phyloP scores from a whole-genome alignment of 352 stramenopile species.

The Phytophthora tubulina region DNA sequence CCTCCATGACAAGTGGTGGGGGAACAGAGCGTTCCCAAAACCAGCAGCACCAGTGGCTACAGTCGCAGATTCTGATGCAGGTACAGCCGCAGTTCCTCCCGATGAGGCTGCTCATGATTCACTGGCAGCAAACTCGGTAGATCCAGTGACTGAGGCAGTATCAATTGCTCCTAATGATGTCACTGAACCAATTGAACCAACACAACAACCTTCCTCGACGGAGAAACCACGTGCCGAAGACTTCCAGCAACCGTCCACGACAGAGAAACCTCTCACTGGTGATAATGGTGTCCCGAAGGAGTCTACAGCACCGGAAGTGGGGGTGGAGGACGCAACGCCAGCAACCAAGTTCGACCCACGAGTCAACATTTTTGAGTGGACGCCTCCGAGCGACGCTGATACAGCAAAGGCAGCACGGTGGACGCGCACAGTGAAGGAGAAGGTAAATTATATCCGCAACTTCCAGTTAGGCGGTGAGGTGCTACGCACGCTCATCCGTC shows the following conservation, averaged over 20 bases:
- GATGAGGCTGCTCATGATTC: not conserved
- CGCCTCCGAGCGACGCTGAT: conserved; percentile 23
- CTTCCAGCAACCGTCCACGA: not conserved
- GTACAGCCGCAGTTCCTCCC: not conserved
- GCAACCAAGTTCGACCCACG: conserved; percentile 35
- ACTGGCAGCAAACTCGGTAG: not conserved
- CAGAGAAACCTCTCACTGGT: not conserved
- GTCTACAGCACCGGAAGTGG: not conserved
- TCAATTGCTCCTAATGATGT: not conserved
- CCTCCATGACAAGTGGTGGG: conserved; percentile 62
- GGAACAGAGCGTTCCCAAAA: conserved; percentile 34
- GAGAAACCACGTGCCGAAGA: conserved; percentile 1
- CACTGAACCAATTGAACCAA: not conserved
- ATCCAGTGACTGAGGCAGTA: not conserved
- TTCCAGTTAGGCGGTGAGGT: conserved; percentile 69
- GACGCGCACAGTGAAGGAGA: conserved; percentile 54
- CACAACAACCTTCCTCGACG: not conserved
- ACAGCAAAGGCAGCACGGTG: conserved; percentile 43
- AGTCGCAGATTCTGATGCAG: not conserved
- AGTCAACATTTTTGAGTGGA: conserved; percentile 80
- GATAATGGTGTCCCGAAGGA: not conserved
- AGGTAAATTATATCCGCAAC: conserved; percentile 57
- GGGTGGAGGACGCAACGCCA: conserved; percentile 6
- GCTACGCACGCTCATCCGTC: conserved; percentile 66
- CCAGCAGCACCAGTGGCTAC: not conserved